Percentiles rank a stretch among this genome's conserved stretches.
These are phyloP conservation scores for Ulvella scutata DNA, from an alignment of 139 green algal genomes.

Conservation along the genomic window DNA sequence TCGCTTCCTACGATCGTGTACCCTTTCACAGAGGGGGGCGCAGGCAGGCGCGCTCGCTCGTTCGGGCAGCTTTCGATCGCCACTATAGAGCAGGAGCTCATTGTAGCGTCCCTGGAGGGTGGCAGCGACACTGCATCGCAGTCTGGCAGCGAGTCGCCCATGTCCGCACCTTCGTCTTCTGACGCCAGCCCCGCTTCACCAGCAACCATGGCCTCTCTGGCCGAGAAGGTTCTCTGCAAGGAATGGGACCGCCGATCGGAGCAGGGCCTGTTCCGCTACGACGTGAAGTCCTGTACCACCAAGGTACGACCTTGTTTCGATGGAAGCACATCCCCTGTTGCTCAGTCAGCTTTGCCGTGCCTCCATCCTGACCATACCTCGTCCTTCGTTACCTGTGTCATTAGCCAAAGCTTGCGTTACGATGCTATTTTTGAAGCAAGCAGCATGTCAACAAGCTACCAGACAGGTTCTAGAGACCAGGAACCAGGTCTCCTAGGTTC, in stretches of 20 bases:
- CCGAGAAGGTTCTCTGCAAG: not conserved
- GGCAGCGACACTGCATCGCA: not conserved
- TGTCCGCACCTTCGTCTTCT: not conserved
- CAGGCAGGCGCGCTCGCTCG: not conserved
- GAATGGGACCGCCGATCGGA: not conserved
- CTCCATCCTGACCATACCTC: no score
- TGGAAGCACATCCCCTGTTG: no score
- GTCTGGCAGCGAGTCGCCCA: not conserved
- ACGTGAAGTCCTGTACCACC: conserved; percentile 77
- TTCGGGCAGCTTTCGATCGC: conserved; percentile 5
- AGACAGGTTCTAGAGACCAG: no score
- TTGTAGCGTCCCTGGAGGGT: not conserved
- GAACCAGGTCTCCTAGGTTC: no score
- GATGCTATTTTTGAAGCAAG: no score
- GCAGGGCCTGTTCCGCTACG: conserved; percentile 71
- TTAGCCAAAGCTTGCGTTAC: no score
- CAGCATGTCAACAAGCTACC: no score
- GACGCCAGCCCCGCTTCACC: not conserved
- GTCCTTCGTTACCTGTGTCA: no score
- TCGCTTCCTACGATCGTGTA: conserved; percentile 4
- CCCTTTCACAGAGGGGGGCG: not conserved
- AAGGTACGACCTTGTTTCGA: conserved; percentile 67
- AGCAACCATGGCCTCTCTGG: not conserved
- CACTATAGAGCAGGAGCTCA: not conserved
- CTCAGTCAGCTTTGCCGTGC: no score